These are phyloP conservation scores for Croton laevigatus DNA, from an alignment of 441 rosid species.

Conservation along the genomic window DNA sequence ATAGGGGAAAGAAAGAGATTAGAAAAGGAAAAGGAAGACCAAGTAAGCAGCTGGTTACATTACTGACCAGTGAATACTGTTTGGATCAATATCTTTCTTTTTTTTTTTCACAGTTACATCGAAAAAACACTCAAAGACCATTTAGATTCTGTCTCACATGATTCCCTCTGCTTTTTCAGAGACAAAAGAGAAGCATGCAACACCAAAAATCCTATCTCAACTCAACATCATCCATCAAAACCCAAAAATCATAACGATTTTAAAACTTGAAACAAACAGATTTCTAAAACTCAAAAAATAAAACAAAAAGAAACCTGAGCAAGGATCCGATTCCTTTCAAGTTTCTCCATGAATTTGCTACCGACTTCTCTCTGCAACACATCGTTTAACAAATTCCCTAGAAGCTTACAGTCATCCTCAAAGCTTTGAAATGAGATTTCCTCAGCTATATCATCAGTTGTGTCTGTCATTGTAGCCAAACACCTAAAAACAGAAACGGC, in stretches of 20 bases:
- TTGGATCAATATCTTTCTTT: too few relatives aligned
- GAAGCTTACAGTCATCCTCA: slow-evolving; percentile 90
- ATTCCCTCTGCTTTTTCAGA: slow-evolving; percentile 21
- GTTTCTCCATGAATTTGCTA: slow-evolving; percentile 57
- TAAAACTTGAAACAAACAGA: neutral
- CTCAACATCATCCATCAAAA: neutral
- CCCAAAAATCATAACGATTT: neutral
- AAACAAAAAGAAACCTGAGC: slow-evolving; percentile 55
- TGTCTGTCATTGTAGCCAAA: slow-evolving; percentile 70
- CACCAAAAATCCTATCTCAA: neutral
- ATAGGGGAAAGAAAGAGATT: neutral
- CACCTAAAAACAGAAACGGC: neutral
- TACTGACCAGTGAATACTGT: neutral
- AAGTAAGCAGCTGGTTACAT: neutral
- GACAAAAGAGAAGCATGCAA: slow-evolving; percentile 26
- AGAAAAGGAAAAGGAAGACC: neutral
- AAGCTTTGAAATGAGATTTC: slow-evolving; percentile 91
- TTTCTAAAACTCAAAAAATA: neutral
- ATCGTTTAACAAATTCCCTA: slow-evolving; percentile 81
- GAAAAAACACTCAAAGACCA: neutral
- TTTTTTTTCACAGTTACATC: too few relatives aligned
- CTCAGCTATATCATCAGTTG: slow-evolving; percentile 95
- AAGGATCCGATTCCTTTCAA: slow-evolving; percentile 72
- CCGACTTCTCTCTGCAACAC: slow-evolving; percentile 90
- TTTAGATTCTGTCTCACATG: slow-evolving; percentile 4